Evolutionary conservation across 2,329 filamentous ascomycete species (phyloP).

Genomic region (Emydomyces testavorans): DNA sequence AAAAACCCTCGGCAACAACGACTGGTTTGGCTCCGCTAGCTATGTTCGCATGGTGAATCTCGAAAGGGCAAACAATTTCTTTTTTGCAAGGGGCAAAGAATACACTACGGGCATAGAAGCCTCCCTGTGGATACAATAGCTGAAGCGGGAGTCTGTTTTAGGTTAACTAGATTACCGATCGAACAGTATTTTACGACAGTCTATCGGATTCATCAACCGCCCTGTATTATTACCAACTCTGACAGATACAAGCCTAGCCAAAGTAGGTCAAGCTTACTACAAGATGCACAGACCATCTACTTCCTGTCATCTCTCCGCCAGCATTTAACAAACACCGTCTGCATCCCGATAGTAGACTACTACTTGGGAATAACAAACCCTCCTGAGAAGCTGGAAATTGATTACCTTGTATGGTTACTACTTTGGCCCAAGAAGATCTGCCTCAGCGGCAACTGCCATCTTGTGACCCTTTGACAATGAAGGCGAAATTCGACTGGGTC

Average conservation of each 20-base stretch:
- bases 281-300: no score
- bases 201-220: neutral
- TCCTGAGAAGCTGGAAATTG: neutral
- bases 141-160: neutral
- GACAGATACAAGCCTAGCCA: neutral
- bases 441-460: neutral
- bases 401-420: neutral
- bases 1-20: no score
- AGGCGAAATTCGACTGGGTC: neutral
- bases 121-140: neutral
- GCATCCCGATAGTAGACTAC: no score
- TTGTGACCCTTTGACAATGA: neutral
- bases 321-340: no score
- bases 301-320: no score
- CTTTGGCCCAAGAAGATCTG: neutral
- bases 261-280: neutral
- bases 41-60: no score
- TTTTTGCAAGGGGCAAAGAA: neutral
- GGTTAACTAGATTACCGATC: neutral
- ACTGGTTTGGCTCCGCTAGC: no score
- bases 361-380: neutral
- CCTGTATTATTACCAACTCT: neutral
- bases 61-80: no score
- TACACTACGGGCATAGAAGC: neutral
- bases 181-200: neutral